Evolutionary conservation across 306 rosid species (phyloP).

Genomic region (Castanea mollissima): DNA sequence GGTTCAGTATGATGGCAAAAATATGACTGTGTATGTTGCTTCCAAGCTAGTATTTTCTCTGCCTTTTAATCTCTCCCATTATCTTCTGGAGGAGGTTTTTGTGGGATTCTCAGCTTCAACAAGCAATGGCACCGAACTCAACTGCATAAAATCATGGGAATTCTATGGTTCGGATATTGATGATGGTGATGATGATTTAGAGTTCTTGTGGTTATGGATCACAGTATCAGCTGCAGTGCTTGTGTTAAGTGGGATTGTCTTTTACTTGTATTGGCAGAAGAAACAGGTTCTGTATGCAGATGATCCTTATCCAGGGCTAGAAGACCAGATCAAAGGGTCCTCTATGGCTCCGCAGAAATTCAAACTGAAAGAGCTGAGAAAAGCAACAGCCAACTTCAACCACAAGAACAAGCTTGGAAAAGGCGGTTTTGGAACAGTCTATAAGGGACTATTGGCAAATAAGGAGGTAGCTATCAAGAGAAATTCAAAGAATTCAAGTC

Average conservation of each 20-base stretch:
- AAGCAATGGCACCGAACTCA: slow-evolving; percentile 41
- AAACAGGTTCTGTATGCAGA: neutral
- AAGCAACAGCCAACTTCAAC: slow-evolving; percentile 58
- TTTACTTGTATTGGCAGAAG: slow-evolving; percentile 24
- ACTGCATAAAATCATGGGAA: slow-evolving; percentile 58
- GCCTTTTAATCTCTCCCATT: slow-evolving; percentile 37
- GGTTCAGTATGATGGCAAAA: slow-evolving; percentile 32
- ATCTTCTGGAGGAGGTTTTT: slow-evolving; percentile 40
- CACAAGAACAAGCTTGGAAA: slow-evolving; percentile 63
- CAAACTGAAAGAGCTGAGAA: slow-evolving; percentile 38
- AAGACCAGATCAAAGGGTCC: slow-evolving; percentile 51
- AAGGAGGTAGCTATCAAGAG: slow-evolving; percentile 71
- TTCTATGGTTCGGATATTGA: slow-evolving; percentile 24
- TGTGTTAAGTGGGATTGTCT: slow-evolving; percentile 17
- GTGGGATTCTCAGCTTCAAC: slow-evolving; percentile 81
- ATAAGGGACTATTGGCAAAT: slow-evolving; percentile 47
- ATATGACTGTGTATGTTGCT: slow-evolving; percentile 25
- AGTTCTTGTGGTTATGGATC: slow-evolving; percentile 50
- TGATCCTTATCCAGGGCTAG: slow-evolving; percentile 49
- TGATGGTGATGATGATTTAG: neutral
- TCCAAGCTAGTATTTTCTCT: slow-evolving; percentile 7
- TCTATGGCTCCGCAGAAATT: slow-evolving; percentile 60
- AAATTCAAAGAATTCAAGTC: slow-evolving; percentile 59
- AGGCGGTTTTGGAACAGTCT: slow-evolving; percentile 88
- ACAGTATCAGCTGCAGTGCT: slow-evolving; percentile 13